Evolutionary conservation across 106 monocot genomes (phyloP), one percentile per base, ranked within the genome.

Genomic region (Triglochin maritima): DNA sequence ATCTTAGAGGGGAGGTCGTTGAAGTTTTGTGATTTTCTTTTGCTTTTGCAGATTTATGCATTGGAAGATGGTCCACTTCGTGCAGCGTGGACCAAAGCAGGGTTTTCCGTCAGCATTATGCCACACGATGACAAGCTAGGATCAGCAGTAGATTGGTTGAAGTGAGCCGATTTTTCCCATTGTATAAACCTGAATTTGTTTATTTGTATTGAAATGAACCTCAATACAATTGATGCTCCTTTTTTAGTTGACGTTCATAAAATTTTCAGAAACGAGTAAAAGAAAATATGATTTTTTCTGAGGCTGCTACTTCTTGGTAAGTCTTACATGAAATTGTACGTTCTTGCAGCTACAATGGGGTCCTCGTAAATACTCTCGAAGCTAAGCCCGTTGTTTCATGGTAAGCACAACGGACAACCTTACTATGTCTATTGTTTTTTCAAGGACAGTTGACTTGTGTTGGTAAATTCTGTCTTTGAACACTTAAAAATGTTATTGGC

Each of bases 291-390:
- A 16, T 3, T 57, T 57, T 57, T 44, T 64, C 46, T 47, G 59
- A 7, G n/a, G 46, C 62, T 9, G 48, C 44, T 47, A 7, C 29
- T 29, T 29, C 29, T 29, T 1, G 29, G 29, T 29, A 29, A 29
- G 29, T 29, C 29, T 29, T 29, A 29, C 29, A 29, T 29, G 29
- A 29, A 29, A 29, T 29, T 29, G 29, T 29, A 29, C 29, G 29
- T 81, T 79, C 76, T 7, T 98, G 88, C 91, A 98, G 96, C 71
- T 98, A 86, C 56, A 81, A 73, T 78, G 91, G 91, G 52, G 80
- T 92, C 76, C 69, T 98, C 71, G 72, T 78, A 15, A 98, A 69
- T 79, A 82, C 86, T 67, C 71, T 98, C 70, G 84, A 82, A 44
- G 78, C 82, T 13, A 87, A 82, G 60, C 78, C 77, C 67, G 56